Evolutionary conservation across 2,329 filamentous ascomycete species (phyloP).

Genomic region (Fusarium sp.): DNA sequence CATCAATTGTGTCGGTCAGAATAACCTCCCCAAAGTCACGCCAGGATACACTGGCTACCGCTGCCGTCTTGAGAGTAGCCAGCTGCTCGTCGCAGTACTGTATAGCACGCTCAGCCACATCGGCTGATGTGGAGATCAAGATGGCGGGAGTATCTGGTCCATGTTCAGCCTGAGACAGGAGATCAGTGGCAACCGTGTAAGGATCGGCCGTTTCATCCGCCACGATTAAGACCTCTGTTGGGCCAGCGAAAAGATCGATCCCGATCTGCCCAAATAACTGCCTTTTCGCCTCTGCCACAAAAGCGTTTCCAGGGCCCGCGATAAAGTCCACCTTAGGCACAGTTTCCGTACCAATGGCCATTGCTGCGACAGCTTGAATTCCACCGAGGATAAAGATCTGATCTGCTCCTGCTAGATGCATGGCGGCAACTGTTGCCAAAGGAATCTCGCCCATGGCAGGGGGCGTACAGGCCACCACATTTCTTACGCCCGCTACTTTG

Average conservation of each 20-base stretch:
- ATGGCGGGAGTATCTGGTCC: constrained; percentile 4
- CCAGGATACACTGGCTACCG: not conserved
- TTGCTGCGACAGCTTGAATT: constrained; percentile 1
- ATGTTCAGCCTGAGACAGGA: constrained; percentile 14
- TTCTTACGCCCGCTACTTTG: constrained; percentile 1
- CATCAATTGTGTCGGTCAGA: not conserved
- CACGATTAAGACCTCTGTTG: constrained; percentile 4
- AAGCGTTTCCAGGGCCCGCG: constrained; percentile 2
- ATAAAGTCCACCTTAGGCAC: constrained; percentile 1
- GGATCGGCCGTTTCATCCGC: constrained; percentile 8
- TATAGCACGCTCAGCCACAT: not conserved
- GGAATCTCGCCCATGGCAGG: not conserved
- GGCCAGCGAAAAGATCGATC: not conserved
- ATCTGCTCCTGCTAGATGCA: constrained; percentile 12
- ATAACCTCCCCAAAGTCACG: not conserved
- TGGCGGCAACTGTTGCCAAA: not conserved
- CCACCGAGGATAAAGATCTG: constrained; percentile 2
- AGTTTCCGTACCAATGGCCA: not conserved
- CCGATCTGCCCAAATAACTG: constrained; percentile 1
- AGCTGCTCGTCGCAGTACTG: not conserved
- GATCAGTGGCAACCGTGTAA: not conserved
- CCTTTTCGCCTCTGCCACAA: constrained; percentile 2
- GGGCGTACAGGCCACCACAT: constrained; percentile 6
- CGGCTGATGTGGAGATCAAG: constrained; percentile 1
- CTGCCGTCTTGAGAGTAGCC: not conserved